Conservation (phyloP, 2,329 filamentous ascomycete genomes). For the Xylariaceae sp. region DNA sequence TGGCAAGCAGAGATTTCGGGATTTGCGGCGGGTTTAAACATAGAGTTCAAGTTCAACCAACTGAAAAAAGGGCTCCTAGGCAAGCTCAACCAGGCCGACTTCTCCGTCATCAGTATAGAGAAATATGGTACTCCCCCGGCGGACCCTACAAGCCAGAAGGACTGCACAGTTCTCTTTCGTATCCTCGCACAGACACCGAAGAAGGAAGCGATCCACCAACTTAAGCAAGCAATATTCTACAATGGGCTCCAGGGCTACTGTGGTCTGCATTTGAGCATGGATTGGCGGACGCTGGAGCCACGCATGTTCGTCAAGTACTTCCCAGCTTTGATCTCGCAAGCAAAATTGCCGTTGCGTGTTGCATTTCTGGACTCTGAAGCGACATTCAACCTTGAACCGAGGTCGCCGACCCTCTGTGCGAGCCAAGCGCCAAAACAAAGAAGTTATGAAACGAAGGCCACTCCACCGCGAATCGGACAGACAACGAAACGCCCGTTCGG, state of each 20-base stretch:
- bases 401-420: not conserved
- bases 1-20: not conserved
- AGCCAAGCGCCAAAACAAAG: not conserved
- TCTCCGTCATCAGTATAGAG: not conserved
- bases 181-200: not conserved
- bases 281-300: not conserved
- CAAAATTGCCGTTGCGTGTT: not conserved
- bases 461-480: not conserved
- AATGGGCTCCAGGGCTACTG: not conserved
- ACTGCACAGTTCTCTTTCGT: not conserved
- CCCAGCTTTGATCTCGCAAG: not conserved
- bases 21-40: not conserved
- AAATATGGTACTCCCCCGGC: not conserved
- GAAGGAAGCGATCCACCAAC: not conserved
- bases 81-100: not conserved
- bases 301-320: not conserved
- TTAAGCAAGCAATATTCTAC: not conserved
- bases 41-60: not conserved
- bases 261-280: not conserved
- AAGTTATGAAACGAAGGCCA: not conserved
- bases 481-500: slow-evolving; percentile 2
- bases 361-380: not conserved
- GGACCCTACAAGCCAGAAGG: not conserved
- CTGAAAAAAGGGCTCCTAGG: not conserved
- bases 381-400: not conserved